Base-by-base conservation (phyloP, 352 stramenopile species). In the Pythium biforme region DNA sequence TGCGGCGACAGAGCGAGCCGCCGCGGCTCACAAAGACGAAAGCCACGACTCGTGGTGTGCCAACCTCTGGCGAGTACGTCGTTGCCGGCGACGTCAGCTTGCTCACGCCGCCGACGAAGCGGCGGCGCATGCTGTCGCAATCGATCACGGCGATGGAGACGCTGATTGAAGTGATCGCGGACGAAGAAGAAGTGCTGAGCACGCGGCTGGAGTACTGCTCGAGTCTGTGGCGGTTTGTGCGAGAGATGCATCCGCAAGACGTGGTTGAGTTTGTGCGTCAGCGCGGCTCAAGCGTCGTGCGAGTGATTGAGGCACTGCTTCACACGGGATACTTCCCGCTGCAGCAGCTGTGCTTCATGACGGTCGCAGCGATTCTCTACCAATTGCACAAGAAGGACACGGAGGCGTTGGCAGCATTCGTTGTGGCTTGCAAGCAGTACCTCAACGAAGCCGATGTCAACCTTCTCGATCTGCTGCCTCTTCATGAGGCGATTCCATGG, bases 291-390 rank as follows among this genome's bases (percentile, higher is more conserved):
- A 64, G 52, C 23, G 52, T 74, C 20, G 62, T 70, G 9, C 72
- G 71, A 19, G 20, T 89, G 40, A 68, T 78, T 23, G 62, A 81
- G 29, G 72, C 76, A 17, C 43, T 87, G 47, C 55, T 86, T 4
- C 68, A 77, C 26, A 87, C 76, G 9, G 60, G 75, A 7, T 88
- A 89, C 46, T 81, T 89, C 20, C 80, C 80, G n/a, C 55, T 89
- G 5, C 80, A 89, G 65, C 76, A 85, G 40, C 59, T 85, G 12
- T 89, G 68, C 52, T 83, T 84, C 54, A 83, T 87, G 77, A 66
- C 65, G 1, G 50, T 86, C 4, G 65, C 71, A 3, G 75, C 56
- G 23, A 64, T 89, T 50, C 25, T 86, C 5, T 62, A 69, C 39
- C 61, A 60, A 41, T 45, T 89, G n/a, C 67, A 76, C 72, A 41